Conservation (phyloP, 2,329 filamentous ascomycete genomes). For the Periglandula ipomoeae region DNA sequence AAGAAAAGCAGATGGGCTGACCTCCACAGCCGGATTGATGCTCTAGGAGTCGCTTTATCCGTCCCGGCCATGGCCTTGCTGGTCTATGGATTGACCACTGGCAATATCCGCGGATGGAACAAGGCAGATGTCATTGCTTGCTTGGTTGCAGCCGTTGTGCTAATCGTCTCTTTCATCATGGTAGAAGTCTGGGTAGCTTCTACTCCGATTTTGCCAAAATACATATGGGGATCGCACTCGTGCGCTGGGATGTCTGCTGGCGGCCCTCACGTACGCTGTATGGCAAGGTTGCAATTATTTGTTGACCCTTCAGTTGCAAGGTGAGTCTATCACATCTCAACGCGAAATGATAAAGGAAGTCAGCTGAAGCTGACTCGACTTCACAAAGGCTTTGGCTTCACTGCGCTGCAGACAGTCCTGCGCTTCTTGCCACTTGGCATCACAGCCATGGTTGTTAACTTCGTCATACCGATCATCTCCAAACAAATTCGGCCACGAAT, state of each 20-base stretch:
- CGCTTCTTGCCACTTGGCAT: constrained; percentile 10
- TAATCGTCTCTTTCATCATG: constrained; percentile 5
- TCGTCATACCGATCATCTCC: constrained; percentile 5
- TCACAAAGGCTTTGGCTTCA: constrained; percentile 10
- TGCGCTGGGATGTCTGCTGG: too few species aligned
- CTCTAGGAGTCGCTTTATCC: constrained; percentile 5
- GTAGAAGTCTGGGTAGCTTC: too few species aligned
- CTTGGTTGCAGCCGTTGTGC: constrained; percentile 5
- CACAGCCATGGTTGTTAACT: constrained; percentile 9
- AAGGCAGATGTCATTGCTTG: constrained; percentile 5
- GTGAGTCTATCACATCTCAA: too few species aligned
- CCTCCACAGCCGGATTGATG: constrained; percentile 2
- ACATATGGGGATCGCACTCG: too few species aligned
- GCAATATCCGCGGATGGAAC: constrained; percentile 7
- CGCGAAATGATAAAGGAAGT: too few species aligned
- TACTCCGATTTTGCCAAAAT: too few species aligned
- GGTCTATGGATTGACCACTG: constrained; percentile 7
- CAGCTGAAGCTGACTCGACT: too few species aligned
- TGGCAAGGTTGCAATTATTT: constrained; percentile 10
- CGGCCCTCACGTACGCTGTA: constrained; percentile 8
- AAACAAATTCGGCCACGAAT: constrained; percentile 2
- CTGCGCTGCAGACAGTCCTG: constrained; percentile 8
- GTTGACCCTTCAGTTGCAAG: constrained; percentile 8
- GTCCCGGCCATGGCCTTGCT: constrained; percentile 6
- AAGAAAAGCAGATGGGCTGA: constrained; percentile 4